Evolutionary conservation across 345 rosid species (phyloP).

Genomic region (Gossypium rotundifolium): DNA sequence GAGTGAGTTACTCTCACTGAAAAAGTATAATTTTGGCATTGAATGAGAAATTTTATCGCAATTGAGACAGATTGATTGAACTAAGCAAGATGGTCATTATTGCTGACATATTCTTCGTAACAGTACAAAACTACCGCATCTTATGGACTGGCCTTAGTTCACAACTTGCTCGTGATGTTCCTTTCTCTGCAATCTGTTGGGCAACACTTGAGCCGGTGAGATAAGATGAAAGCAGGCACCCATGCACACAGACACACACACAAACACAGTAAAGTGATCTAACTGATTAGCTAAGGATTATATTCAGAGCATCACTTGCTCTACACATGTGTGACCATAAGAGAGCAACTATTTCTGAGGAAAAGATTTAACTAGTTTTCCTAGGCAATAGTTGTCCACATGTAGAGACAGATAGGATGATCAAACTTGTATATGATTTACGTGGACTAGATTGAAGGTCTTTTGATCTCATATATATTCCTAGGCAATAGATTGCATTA

Average conservation of each 20-base stretch:
- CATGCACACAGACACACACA: not conserved
- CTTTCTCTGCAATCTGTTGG: slow-evolving; percentile 98
- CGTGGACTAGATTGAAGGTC: no score
- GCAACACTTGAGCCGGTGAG: slow-evolving; percentile 90
- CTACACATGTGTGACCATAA: not conserved
- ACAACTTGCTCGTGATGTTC: slow-evolving; percentile 93
- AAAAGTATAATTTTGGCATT: slow-evolving; percentile 4
- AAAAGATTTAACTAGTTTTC: slow-evolving; percentile 1
- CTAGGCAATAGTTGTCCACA: no score
- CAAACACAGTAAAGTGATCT: not conserved
- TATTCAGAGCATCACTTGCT: not conserved
- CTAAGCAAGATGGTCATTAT: not conserved
- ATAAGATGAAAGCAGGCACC: not conserved
- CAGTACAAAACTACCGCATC: slow-evolving; percentile 55
- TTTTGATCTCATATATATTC: no score
- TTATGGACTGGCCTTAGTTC: slow-evolving; percentile 96
- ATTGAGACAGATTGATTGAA: slow-evolving; percentile 5
- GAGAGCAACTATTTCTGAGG: not conserved
- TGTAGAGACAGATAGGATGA: no score
- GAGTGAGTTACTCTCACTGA: not conserved
- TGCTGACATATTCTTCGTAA: not conserved
- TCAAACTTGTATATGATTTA: no score
- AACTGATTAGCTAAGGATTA: not conserved
- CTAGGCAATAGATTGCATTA: no score
- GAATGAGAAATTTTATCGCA: not conserved